Conservation (phyloP, 441 rosid species). For the Rhodomyrtus psidioides region DNA sequence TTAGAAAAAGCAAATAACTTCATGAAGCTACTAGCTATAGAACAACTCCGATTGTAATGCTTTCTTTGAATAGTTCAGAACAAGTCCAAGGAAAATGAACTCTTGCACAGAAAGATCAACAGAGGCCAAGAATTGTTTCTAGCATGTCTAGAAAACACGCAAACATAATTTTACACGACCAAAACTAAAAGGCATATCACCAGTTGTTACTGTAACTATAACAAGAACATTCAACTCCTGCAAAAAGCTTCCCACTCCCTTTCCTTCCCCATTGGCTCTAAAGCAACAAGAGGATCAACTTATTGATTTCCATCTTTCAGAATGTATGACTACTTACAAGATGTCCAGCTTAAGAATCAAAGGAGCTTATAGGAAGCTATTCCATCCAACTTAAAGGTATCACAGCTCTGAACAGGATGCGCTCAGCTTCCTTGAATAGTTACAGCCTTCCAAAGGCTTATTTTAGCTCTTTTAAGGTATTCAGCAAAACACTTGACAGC, state of each 20-base stretch:
- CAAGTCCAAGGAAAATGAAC: neutral
- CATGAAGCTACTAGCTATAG: neutral
- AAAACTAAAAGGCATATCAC: neutral
- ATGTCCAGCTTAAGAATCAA: neutral
- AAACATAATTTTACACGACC: neutral
- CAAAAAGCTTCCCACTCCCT: neutral
- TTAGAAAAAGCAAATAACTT: neutral
- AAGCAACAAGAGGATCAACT: neutral
- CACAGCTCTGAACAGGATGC: neutral
- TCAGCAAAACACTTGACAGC: neutral
- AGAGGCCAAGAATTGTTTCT: neutral
- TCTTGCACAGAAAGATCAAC: neutral
- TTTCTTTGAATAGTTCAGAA: neutral
- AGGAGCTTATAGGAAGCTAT: neutral
- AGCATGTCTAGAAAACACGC: neutral
- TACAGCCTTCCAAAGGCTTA: neutral
- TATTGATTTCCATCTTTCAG: neutral
- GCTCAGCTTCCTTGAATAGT: neutral
- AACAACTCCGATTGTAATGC: neutral
- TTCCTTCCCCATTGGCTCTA: neutral
- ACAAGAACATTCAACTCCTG: neutral
- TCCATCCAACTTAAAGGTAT: neutral
- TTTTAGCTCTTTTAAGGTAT: neutral
- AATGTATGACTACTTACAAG: neutral
- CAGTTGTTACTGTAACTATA: neutral